Evolutionary conservation across 345 rosid species (phyloP).

Genomic region (Eucalyptus microcorys): DNA sequence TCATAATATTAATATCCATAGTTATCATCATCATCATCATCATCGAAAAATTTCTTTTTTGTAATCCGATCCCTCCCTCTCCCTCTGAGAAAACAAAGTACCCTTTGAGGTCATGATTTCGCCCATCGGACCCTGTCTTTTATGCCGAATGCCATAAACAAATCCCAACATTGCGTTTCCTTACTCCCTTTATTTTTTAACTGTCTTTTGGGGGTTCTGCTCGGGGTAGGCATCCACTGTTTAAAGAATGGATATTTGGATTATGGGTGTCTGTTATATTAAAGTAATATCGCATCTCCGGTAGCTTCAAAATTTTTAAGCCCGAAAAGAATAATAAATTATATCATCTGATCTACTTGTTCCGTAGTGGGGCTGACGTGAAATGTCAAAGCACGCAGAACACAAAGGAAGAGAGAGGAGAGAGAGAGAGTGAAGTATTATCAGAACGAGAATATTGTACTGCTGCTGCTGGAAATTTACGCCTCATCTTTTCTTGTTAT

Average conservation of each 20-base stretch:
- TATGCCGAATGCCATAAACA: constrained; percentile 12
- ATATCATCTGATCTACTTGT: not conserved
- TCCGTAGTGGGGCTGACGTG: not conserved
- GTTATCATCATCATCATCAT: not conserved
- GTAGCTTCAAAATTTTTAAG: not conserved
- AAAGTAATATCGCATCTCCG: not conserved
- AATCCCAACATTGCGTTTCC: not conserved
- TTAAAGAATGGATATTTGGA: not conserved
- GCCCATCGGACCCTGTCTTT: constrained; percentile 21
- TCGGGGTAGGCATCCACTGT: not conserved
- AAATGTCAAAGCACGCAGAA: not conserved
- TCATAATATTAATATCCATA: not conserved
- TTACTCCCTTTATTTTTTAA: not conserved
- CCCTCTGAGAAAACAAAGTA: not conserved
- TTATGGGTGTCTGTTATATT: not conserved
- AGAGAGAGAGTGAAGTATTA: not conserved
- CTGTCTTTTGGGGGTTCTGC: not conserved
- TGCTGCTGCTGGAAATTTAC: not conserved
- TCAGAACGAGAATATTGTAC: not conserved
- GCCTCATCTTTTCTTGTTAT: not conserved
- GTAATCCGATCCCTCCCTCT: not conserved
- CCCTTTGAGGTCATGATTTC: constrained; percentile 29
- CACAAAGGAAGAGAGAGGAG: not conserved
- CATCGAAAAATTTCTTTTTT: not conserved
- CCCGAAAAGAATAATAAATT: not conserved